These are phyloP conservation scores for Diaporthe sp. DNA, from an alignment of 2,329 filamentous ascomycete genomes.

Conservation along the genomic window DNA sequence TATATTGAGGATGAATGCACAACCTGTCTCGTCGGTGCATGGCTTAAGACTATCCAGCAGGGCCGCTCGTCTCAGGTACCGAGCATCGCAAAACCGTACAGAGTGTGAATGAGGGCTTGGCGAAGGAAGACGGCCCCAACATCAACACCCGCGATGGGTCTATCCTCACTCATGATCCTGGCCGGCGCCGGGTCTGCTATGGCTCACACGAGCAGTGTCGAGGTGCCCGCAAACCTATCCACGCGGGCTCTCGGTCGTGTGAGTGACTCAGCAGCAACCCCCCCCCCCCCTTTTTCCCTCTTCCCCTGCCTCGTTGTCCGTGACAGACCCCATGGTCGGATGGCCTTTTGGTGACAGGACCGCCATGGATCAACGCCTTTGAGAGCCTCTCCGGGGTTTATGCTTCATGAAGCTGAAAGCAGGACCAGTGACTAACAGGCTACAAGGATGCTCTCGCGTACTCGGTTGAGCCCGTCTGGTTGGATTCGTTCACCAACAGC, in stretches of 20 bases:
- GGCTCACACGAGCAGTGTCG: conserved; percentile 42
- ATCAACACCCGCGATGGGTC: conserved; percentile 7
- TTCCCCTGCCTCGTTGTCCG: not conserved
- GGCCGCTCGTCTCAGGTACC: not conserved
- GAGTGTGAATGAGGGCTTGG: not conserved
- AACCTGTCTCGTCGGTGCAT: not conserved
- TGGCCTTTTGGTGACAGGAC: not conserved
- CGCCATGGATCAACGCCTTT: not conserved
- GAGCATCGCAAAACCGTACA: not conserved
- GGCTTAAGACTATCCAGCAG: not conserved
- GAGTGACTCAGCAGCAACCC: not conserved
- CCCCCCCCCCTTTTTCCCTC: too few relatives aligned
- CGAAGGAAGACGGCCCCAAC: not conserved
- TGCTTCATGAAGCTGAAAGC: too few relatives aligned
- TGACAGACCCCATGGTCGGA: not conserved
- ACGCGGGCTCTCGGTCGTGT: conserved; percentile 46
- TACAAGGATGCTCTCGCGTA: conserved; percentile 50
- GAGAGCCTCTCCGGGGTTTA: not conserved
- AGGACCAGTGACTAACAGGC: not conserved
- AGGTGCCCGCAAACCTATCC: conserved; percentile 46
- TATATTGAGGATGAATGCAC: not conserved
- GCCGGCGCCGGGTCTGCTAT: conserved; percentile 1
- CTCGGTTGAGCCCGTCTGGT: conserved; percentile 53
- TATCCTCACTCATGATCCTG: conserved; percentile 16
- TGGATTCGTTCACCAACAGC: conserved; percentile 49